A percentile compares a stretch with the other conserved stretches of the same genome.
These are phyloP conservation scores for Carpinus viminea DNA, from an alignment of 306 rosid species.

Conservation along the genomic window DNA sequence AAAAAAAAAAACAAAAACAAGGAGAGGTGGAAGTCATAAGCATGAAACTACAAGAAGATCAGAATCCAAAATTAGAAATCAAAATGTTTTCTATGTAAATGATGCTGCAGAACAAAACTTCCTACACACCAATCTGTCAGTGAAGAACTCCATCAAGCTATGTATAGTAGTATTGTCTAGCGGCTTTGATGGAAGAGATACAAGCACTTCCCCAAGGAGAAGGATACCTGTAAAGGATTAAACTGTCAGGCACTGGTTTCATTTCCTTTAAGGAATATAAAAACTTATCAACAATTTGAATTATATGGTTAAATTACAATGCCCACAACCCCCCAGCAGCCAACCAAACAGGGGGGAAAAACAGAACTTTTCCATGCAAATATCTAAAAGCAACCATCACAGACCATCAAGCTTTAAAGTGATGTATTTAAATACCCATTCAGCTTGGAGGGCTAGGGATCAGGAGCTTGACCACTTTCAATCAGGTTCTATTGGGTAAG, in stretches of 20 bases:
- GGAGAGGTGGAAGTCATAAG: neutral
- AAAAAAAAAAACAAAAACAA: neutral
- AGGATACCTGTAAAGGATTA: constrained; percentile 61
- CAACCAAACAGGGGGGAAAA: neutral
- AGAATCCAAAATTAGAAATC: neutral
- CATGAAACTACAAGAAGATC: neutral
- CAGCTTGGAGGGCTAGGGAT: too few species aligned
- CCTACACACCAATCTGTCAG: constrained; percentile 83
- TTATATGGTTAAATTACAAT: neutral
- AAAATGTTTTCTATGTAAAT: constrained; percentile 14
- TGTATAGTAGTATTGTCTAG: constrained; percentile 59
- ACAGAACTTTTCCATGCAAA: neutral
- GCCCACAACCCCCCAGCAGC: neutral
- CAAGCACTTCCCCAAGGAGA: constrained; percentile 84
- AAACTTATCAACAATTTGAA: constrained; percentile 21
- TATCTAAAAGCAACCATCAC: constrained; percentile 1
- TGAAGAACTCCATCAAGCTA: constrained; percentile 78
- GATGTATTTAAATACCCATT: too few species aligned
- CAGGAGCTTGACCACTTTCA: too few species aligned
- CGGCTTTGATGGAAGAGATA: constrained; percentile 57
- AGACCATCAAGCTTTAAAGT: neutral
- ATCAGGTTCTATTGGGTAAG: too few species aligned
- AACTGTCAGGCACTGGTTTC: constrained; percentile 17
- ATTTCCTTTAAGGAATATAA: neutral
- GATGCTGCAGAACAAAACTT: constrained; percentile 22